phyloP scores from a whole-genome alignment of 148 eudicot genomes.

The Mesembryanthemum crystallinum region DNA sequence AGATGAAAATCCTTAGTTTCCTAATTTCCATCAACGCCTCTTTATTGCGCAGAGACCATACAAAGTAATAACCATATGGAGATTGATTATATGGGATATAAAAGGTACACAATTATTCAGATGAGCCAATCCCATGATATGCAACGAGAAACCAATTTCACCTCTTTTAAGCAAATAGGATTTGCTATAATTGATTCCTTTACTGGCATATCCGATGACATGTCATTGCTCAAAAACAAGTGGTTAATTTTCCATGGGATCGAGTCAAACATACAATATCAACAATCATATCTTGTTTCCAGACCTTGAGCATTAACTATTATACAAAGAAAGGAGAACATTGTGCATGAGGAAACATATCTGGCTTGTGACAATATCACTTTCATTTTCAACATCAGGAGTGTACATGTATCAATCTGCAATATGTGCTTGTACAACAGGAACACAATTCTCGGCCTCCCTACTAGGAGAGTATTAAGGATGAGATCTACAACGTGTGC shows the following conservation, averaged over 20 bases:
- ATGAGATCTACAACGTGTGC: background rate
- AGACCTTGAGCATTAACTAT: background rate
- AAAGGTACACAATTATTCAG: background rate
- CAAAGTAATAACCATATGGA: background rate
- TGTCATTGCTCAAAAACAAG: background rate
- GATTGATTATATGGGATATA: background rate
- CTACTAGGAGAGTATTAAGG: background rate
- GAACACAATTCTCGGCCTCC: background rate
- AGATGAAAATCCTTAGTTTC: slow-evolving; percentile 16
- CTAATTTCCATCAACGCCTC: slow-evolving; percentile 4
- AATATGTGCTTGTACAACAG: background rate
- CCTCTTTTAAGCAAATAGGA: background rate
- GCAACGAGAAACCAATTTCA: background rate
- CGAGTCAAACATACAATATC: background rate
- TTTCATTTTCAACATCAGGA: background rate
- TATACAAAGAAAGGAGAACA: background rate
- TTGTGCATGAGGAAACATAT: background rate
- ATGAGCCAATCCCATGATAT: background rate
- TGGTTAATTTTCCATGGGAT: background rate
- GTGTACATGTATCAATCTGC: background rate
- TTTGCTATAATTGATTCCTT: background rate
- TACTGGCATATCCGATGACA: background rate
- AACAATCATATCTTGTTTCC: background rate
- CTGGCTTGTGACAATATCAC: background rate
- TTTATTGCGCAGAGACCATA: background rate